Evolutionary conservation across 192 early-diverging fungal species (phyloP).

Genomic region (Cladochytrium replicatum): DNA sequence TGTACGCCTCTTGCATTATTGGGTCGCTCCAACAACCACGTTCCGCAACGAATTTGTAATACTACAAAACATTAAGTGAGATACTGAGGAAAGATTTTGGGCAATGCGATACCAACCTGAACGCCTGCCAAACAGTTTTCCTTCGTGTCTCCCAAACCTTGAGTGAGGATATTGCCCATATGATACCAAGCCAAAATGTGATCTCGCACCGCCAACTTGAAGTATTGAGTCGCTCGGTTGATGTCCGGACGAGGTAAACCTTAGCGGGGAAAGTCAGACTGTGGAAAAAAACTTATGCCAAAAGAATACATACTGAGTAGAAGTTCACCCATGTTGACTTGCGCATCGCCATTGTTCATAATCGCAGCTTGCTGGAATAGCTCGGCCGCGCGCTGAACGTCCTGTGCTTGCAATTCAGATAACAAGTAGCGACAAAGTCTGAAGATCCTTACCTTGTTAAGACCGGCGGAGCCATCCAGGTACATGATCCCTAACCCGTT

Average conservation of each 20-base stretch:
- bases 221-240: conserved; percentile 34
- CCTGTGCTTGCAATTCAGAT: conserved; percentile 21
- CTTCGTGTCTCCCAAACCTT: conserved; percentile 35
- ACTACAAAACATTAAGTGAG: conserved; percentile 27
- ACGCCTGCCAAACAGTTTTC: conserved; percentile 60
- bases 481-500: conserved; percentile 81
- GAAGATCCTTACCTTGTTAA: too few species aligned
- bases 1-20: conserved; percentile 45
- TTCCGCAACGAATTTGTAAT: conserved; percentile 72
- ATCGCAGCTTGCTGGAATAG: conserved; percentile 63
- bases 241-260: not conserved
- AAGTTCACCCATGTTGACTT: conserved; percentile 59
- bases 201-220: conserved; percentile 51
- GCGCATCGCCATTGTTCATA: conserved; percentile 62
- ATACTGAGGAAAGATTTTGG: not conserved
- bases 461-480: conserved; percentile 46
- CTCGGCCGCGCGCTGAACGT: conserved; percentile 45
- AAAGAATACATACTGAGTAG: conserved; percentile 19
- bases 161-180: conserved; percentile 59
- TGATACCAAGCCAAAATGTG: conserved; percentile 74
- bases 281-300: not conserved
- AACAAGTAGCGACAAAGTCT: too few species aligned
- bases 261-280: not conserved
- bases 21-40: conserved; percentile 73
- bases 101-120: conserved; percentile 31